These are phyloP conservation scores for Xylona heveae DNA, from an alignment of 495 filamentous ascomycete genomes.

Conservation along the genomic window DNA sequence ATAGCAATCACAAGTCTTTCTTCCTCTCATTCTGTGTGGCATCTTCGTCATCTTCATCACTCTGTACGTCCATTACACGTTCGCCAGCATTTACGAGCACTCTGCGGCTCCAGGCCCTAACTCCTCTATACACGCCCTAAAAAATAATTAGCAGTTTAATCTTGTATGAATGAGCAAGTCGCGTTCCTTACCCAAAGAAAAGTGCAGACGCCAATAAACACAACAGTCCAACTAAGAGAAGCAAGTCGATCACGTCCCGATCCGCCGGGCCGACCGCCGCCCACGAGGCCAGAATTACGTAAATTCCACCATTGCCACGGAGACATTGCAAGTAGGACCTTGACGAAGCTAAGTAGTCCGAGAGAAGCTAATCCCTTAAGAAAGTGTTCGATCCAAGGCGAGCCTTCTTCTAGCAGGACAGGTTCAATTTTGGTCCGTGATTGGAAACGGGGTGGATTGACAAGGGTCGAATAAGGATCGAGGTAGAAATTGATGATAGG, in stretches of 20 bases:
- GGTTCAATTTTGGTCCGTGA: conserved; percentile 2
- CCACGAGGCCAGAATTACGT: conserved; percentile 26
- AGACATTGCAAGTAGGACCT: conserved; percentile 50
- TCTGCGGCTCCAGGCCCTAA: conserved; percentile 44
- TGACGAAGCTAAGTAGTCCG: conserved; percentile 68
- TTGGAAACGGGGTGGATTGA: conserved; percentile 7
- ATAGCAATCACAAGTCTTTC: conserved; percentile 1
- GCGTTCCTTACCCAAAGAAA: conserved; percentile 53
- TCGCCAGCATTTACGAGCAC: conserved; percentile 57
- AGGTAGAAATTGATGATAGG: conserved; percentile 78
- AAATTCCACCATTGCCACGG: conserved; percentile 62
- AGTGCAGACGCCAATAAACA: conserved; percentile 58
- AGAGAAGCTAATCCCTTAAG: conserved; percentile 69
- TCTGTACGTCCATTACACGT: conserved; percentile 60
- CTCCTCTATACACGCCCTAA: conserved; percentile 61
- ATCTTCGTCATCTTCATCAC: conserved; percentile 50
- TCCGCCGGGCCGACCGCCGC: conserved; percentile 27
- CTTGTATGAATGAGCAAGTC: background rate
- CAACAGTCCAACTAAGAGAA: conserved; percentile 51
- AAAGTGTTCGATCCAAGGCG: conserved; percentile 61
- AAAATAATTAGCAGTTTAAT: background rate
- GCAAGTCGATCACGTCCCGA: conserved; percentile 54
- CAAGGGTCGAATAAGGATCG: conserved; percentile 37
- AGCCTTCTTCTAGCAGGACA: conserved; percentile 15
- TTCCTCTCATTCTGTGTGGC: conserved; percentile 2